Base-by-base conservation (phyloP, 2,329 filamentous ascomycete genomes). In the Colletotrichum camelliae region DNA sequence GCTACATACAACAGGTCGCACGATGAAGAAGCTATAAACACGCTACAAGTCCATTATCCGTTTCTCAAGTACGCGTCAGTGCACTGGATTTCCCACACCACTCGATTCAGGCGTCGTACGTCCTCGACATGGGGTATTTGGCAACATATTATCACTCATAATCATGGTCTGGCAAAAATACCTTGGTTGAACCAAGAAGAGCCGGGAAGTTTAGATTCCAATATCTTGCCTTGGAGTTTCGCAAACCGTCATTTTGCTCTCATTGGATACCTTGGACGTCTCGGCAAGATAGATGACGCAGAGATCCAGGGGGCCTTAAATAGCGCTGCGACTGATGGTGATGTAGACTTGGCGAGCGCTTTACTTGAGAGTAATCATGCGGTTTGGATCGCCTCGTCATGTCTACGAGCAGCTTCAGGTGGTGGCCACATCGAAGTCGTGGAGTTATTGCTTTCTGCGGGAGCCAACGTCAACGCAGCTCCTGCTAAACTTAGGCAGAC, bases 171-270 rank as follows among this genome's bases (percentile, higher is more conserved):
- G 18, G 39, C 39, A 6, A 12, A n/a, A 18, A n/a, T 43, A 1
- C 39, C 39, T 12, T 43, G 39, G 39, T 4, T 43, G 39, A 43
- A n/a, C 39, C 18, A n/a, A 43, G 39, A 43, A 4, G 39, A 2
- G 5, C 3, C 18, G 0, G 18, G 9, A n/a, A 18, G 0, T 43
- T n/a, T 4, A 6, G 0, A 43, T 18, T 4, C 39, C 9, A 43
- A 43, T 0, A n/a, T 43, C 0, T 43, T 43, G 1, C 5, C 5
- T 43, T 43, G 39, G 39, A 43, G 39, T 43, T 6, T 43, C 9
- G 5, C 1, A 12, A 43, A 43, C 39, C 39, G 39, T 4, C 39
- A 43, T 43, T 6, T 4, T 43, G 39, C 39, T 43, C 39, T 43
- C 3, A 6, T 43, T 8, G 8, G 39, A 43, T 43, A 6, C 0